A percentile compares a stretch with the other conserved stretches of the same genome.
phyloP scores from a whole-genome alignment of 768 basidiomycete genomes.

The Omphalotus guepiniiformis region DNA sequence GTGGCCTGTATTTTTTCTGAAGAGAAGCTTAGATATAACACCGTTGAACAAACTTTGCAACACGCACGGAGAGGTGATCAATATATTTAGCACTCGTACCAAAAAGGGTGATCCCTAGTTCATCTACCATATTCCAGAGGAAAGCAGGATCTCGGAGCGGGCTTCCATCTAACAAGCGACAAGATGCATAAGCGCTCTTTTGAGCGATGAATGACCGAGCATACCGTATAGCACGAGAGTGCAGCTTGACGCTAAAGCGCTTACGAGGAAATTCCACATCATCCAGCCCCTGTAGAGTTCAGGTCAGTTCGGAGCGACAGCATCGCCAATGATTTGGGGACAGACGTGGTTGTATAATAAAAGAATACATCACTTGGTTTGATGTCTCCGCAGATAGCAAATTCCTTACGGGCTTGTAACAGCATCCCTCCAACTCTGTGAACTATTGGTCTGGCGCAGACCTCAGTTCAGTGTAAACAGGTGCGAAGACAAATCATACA shows the following conservation, averaged over 20 bases:
- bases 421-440: conserved; percentile 79
- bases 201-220: not conserved
- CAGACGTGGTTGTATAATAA: conserved; percentile 79
- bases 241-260: conserved; percentile 59
- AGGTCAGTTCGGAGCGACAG: not conserved
- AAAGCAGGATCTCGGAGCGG: conserved; percentile 63
- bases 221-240: conserved; percentile 61
- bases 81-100: conserved; percentile 85
- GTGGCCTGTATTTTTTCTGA: conserved; percentile 67
- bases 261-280: conserved; percentile 87
- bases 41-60: conserved; percentile 14
- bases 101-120: conserved; percentile 70
- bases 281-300: conserved; percentile 65
- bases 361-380: conserved; percentile 68
- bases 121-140: conserved; percentile 67
- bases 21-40: conserved; percentile 12
- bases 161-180: conserved; percentile 50
- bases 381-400: conserved; percentile 64
- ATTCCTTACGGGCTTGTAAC: conserved; percentile 67
- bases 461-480: conserved; percentile 9
- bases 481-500: conserved; percentile 10
- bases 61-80: conserved; percentile 65
- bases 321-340: conserved; percentile 14
- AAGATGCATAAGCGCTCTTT: not conserved
- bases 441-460: conserved; percentile 58